Percentiles rank a stretch among this genome's conserved stretches.
Evolutionary conservation across 805 yeast species (phyloP).

Genomic region (Cyberlindnera saturnus): DNA sequence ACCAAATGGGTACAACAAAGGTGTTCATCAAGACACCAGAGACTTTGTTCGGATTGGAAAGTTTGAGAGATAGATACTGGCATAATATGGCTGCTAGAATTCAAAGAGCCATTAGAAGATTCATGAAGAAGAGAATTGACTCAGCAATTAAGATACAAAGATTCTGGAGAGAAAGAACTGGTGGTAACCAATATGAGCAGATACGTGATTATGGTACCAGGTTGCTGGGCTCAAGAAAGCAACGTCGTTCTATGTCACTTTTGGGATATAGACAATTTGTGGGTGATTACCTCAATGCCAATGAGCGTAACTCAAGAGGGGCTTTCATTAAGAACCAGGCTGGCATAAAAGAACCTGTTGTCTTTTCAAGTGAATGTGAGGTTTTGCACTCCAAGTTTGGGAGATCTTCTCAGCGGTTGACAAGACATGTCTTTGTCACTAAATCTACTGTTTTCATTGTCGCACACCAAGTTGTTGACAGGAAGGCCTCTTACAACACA

Average conservation of each 20-base stretch:
- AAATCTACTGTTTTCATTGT: slow-evolving; percentile 56
- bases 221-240: slow-evolving; percentile 67
- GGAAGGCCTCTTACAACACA: slow-evolving; percentile 48
- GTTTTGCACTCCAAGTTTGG: slow-evolving; percentile 83
- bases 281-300: slow-evolving; percentile 93
- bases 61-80: slow-evolving; percentile 96
- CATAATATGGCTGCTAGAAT: slow-evolving; percentile 96
- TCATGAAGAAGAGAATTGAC: slow-evolving; percentile 71
- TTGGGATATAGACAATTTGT: slow-evolving; percentile 81
- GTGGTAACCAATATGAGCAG: slow-evolving; percentile 78
- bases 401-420: slow-evolving; percentile 75
- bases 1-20: slow-evolving; percentile 86
- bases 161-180: slow-evolving; percentile 73
- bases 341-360: slow-evolving; percentile 63
- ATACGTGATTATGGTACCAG: slow-evolving; percentile 79
- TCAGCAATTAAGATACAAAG: slow-evolving; percentile 80
- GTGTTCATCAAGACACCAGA: slow-evolving; percentile 96
- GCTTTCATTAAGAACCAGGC: slow-evolving; percentile 63
- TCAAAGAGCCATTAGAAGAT: slow-evolving; percentile 94
- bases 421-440: slow-evolving; percentile 69
- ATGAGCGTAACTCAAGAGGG: slow-evolving; percentile 71
- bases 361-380: slow-evolving; percentile 81
- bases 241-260: slow-evolving; percentile 83
- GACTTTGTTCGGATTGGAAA: slow-evolving; percentile 90
- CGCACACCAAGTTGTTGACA: slow-evolving; percentile 64